A percentile compares a stretch with the other conserved stretches of the same genome.
phyloP scores from a whole-genome alignment of 495 filamentous ascomycete genomes.

The Pyrenula massariospora region DNA sequence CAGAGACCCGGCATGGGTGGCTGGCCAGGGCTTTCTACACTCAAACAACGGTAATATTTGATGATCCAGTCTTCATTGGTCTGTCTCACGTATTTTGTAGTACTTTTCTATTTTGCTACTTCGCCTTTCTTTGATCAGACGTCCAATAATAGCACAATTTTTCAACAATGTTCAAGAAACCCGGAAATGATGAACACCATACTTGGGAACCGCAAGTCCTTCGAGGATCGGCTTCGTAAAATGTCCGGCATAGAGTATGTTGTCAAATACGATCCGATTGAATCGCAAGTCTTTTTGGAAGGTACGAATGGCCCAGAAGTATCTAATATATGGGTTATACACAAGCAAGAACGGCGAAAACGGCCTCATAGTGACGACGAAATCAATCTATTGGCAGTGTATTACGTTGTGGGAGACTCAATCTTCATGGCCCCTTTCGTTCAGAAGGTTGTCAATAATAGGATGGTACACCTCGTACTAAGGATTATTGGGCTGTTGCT shows the following conservation, averaged over 20 bases:
- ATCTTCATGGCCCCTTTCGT: constrained; percentile 85
- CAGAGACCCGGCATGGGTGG: not conserved
- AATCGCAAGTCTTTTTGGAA: constrained; percentile 49
- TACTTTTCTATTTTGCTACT: constrained; percentile 81
- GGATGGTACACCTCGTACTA: constrained; percentile 45
- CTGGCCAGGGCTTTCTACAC: constrained; percentile 30
- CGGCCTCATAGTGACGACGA: constrained; percentile 48
- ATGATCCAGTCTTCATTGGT: not conserved
- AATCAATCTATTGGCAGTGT: constrained; percentile 60
- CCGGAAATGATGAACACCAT: constrained; percentile 47
- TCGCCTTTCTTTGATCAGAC: constrained; percentile 86
- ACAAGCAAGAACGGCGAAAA: constrained; percentile 70
- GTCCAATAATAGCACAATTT: constrained; percentile 74
- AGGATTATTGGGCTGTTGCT: constrained; percentile 4
- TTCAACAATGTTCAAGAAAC: constrained; percentile 65
- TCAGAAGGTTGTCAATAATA: constrained; percentile 60
- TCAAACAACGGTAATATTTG: constrained; percentile 28
- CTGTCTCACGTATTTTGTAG: constrained; percentile 13
- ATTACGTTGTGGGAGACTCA: constrained; percentile 74
- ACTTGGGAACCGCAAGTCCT: constrained; percentile 58
- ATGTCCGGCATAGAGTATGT: constrained; percentile 80
- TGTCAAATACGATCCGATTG: constrained; percentile 58
- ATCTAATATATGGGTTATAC: constrained; percentile 79
- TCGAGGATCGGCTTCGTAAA: constrained; percentile 62
- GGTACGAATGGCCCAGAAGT: constrained; percentile 39